These are phyloP conservation scores for Westerdykella aurantiaca DNA, from an alignment of 2,329 filamentous ascomycete species.

Conservation along the genomic window DNA sequence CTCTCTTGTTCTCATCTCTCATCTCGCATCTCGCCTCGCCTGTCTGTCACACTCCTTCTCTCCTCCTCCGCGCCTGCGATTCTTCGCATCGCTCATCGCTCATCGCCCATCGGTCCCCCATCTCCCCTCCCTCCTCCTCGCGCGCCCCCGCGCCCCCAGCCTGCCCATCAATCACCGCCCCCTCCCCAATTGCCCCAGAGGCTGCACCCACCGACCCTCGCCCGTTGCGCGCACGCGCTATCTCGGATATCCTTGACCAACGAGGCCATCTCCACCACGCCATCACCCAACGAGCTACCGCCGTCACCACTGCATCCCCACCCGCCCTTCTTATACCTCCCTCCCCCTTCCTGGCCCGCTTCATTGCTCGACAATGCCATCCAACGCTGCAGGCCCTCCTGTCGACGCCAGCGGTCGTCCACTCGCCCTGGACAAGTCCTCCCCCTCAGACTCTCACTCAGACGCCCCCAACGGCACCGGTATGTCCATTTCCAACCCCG, in stretches of 20 bases:
- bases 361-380: slow-evolving; percentile 34
- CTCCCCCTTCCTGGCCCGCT: background rate
- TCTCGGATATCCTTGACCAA: background rate
- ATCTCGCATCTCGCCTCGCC: background rate
- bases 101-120: too few species aligned
- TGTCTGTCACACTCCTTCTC: too few species aligned
- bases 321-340: slow-evolving; percentile 7
- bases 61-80: too few species aligned
- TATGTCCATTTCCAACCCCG: slow-evolving; percentile 16
- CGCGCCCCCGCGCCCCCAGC: too few species aligned
- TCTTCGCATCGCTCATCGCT: too few species aligned
- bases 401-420: slow-evolving; percentile 21
- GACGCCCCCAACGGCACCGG: slow-evolving; percentile 32
- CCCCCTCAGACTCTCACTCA: slow-evolving; percentile 13
- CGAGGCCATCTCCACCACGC: slow-evolving; percentile 5
- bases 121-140: too few species aligned
- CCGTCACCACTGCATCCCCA: slow-evolving; percentile 11
- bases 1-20: background rate
- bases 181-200: too few species aligned
- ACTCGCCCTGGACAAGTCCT: slow-evolving; percentile 23
- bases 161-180: too few species aligned
- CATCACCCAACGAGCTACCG: slow-evolving; percentile 6
- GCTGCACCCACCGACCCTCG: too few species aligned
- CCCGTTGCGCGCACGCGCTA: background rate
- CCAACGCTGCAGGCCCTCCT: slow-evolving; percentile 16